A percentile compares a stretch with the other conserved stretches of the same genome.
Conservation (phyloP, 768 basidiomycete genomes). For the Collybiopsis confluens region DNA sequence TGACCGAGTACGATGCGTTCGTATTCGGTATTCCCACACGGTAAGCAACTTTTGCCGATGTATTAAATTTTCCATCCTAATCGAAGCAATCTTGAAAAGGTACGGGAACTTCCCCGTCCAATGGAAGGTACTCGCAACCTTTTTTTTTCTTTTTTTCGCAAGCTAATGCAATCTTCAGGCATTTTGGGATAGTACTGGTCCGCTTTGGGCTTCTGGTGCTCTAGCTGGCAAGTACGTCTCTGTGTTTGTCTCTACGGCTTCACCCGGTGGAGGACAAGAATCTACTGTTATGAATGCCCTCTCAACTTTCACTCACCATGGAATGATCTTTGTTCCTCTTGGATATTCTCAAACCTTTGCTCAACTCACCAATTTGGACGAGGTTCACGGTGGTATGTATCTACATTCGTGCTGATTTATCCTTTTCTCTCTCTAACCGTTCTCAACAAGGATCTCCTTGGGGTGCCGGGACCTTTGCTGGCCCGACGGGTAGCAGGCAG, state of each 20-base stretch:
- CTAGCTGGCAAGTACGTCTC: constrained; percentile 74
- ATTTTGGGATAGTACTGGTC: constrained; percentile 76
- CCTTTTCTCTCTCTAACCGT: background rate
- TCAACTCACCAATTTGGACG: constrained; percentile 36
- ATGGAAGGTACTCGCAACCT: constrained; percentile 52
- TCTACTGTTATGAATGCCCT: constrained; percentile 46
- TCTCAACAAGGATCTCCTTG: constrained; percentile 65
- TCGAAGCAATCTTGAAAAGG: background rate
- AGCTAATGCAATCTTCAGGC: constrained; percentile 28
- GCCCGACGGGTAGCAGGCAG: constrained; percentile 38
- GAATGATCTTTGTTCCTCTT: constrained; percentile 67
- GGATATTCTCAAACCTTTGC: constrained; percentile 55
- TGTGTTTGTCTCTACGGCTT: constrained; percentile 68
- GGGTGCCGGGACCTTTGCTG: constrained; percentile 68
- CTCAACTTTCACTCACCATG: constrained; percentile 67
- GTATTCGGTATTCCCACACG: constrained; percentile 77
- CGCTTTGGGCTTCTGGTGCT: constrained; percentile 53
- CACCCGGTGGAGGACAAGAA: constrained; percentile 82
- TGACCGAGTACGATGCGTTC: constrained; percentile 65
- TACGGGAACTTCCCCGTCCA: constrained; percentile 80
- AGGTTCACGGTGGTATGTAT: constrained; percentile 56
- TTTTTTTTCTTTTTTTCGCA: background rate
- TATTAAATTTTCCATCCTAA: no score
- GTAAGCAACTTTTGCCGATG: no score
- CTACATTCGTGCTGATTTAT: background rate